Conservation (phyloP, 208 protist species). For the Trypanosoma rangeli region DNA sequence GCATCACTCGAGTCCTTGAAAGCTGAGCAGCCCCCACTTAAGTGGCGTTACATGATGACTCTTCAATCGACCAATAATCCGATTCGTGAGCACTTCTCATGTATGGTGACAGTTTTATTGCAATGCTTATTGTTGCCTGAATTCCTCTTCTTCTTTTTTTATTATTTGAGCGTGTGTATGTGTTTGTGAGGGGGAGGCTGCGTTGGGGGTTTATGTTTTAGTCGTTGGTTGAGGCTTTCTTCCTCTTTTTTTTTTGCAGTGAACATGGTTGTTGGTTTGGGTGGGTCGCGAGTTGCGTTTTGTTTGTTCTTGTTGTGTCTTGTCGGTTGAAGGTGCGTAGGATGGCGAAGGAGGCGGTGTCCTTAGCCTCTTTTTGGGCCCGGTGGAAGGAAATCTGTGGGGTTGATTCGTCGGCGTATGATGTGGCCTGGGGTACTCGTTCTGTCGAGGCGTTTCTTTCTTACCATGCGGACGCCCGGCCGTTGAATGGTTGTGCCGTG, state of each 20-base stretch:
- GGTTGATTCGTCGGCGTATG: neutral
- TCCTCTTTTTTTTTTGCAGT: constrained; percentile 16
- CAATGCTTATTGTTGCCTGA: neutral
- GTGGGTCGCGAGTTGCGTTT: constrained; percentile 18
- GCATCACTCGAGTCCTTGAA: constrained; percentile 26
- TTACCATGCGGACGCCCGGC: constrained; percentile 9
- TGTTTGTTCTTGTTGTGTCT: constrained; percentile 9
- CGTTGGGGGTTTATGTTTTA: too few relatives aligned
- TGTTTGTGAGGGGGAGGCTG: too few relatives aligned
- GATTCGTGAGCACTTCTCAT: constrained; percentile 2
- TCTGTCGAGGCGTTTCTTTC: constrained; percentile 13
- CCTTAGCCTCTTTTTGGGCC: neutral
- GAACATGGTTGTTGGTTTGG: too few relatives aligned
- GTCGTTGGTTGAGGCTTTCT: too few relatives aligned
- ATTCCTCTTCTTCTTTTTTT: neutral
- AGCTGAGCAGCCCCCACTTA: constrained; percentile 11
- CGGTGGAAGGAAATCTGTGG: constrained; percentile 9
- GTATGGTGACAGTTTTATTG: constrained; percentile 16
- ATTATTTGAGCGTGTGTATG: too few relatives aligned
- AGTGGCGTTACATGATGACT: constrained; percentile 3
- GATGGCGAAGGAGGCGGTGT: neutral
- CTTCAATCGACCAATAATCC: constrained; percentile 36
- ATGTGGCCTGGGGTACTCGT: constrained; percentile 16
- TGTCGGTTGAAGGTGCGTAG: neutral
- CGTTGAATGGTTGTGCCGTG: constrained; percentile 5